Base-by-base conservation (phyloP, 768 basidiomycete genomes). In the Xerocomellus intermedius region DNA sequence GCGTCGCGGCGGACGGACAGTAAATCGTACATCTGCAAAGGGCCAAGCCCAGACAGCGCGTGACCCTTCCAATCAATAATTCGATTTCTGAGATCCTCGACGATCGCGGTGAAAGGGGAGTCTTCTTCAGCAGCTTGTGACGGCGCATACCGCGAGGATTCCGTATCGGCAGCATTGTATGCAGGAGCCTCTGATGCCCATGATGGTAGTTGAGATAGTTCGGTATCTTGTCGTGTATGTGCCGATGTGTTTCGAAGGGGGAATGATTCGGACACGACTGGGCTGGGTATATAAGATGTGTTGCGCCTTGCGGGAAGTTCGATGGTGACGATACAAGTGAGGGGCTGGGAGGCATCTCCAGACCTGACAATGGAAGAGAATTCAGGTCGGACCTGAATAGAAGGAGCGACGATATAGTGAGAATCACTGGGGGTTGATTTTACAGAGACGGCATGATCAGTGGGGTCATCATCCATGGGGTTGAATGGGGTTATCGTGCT, bases 31-130 rank as follows among this genome's bases (percentile, higher is more conserved):
- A 97, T 92, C 62, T 90, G 89, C 42, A 97, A 77, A 2, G 85
- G 81, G 8, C 96, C 97, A 24, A 98, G 84, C 48, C 90, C 89
- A 3, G 89, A 83, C n/a, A 92, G 79, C 3, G 91, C 89, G 65
- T 94, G 94, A 0, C 92, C 93, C 69, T 96, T 96, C 91, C 95
- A 98, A 74, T 97, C 94, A 52, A 90, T 87, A 62, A 98, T 94
- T 37, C 97, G 85, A 66, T 84, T 85, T 60, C 87, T 81, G 37
- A 99, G 81, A 69, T 98, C 96, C 53, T 91, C 88, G 2, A 94
- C 89, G 68, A 97, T 91, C 37, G 84, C 80, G 24, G 72, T 79
- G 73, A 98, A 95, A 5, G 91, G 87, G 22, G 87, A 86, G 38
- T 89, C 83, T 60, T 87, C 84, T 39, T 85, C 84, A 3, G 54